These are phyloP conservation scores for Grigorovia yakushimaensis DNA, from an alignment of 805 yeast genomes.

Conservation along the genomic window DNA sequence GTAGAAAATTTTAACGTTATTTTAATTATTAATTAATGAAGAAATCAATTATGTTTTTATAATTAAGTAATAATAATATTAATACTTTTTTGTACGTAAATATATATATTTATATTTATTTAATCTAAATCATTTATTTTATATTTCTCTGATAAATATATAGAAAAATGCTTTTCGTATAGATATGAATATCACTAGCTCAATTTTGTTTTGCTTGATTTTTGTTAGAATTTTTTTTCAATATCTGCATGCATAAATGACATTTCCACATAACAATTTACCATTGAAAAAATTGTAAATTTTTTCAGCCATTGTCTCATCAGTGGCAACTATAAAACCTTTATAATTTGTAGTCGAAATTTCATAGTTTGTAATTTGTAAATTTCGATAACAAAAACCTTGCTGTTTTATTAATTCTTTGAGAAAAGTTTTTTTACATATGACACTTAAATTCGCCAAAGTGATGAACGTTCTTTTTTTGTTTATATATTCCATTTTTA, in stretches of 20 bases:
- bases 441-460: slow-evolving; percentile 21
- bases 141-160: no score
- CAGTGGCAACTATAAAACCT: slow-evolving; percentile 18
- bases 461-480: slow-evolving; percentile 7
- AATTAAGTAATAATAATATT: no score
- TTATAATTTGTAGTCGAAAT: slow-evolving; percentile 11
- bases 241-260: slow-evolving; percentile 18
- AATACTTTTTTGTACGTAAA: no score
- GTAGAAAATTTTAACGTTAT: no score
- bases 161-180: background rate
- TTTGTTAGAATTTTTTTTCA: background rate
- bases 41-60: no score
- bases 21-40: no score
- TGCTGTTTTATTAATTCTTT: slow-evolving; percentile 18
- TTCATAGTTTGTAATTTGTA: slow-evolving; percentile 13
- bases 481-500: background rate
- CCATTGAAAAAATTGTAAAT: slow-evolving; percentile 17
- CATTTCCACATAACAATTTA: slow-evolving; percentile 23
- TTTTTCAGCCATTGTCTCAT: slow-evolving; percentile 15
- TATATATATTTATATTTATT: no score
- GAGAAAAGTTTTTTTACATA: slow-evolving; percentile 22
- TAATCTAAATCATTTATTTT: background rate
- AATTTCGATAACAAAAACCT: slow-evolving; percentile 12
- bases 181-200: no score
- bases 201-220: background rate